Evolutionary conservation across 768 basidiomycete species (phyloP), one percentile per base, ranked within the genome.

Genomic region (Lentinula detonsa): DNA sequence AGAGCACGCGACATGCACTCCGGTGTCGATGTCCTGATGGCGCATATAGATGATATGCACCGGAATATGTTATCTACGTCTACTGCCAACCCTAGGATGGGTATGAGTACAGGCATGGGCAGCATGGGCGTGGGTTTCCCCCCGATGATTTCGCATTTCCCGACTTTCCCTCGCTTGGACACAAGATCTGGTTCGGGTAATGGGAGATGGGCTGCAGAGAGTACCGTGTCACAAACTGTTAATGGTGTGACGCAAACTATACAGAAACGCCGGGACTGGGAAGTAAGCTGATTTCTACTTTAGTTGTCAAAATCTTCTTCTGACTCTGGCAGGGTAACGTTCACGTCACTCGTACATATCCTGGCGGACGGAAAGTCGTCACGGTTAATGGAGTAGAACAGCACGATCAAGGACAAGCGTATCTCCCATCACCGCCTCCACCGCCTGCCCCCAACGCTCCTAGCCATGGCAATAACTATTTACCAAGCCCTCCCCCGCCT

Each of bases 241-340:
- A 90, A 93, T 60, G 90, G 90, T 5, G 83, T 84, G 15, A 88
- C 87, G 0, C 81, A 86, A 62, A 83, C 82, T 71, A 69, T 83
- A 65, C 73, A 83, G 72, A 74, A 81, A 70, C 68, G 79, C 63
- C 69, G 75, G 54, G 88, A 92, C 66, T 78, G 75, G 43, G 70
- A 85, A 40, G 90, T 90, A 66, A 65, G 86, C 71, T 15, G 34
- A 52, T 51, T 13, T 42, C 16, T 15, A 9, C 15, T 39, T 21
- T 33, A 31, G 34, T 13, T 18, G 9, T 57, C 5, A 0, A 40
- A 40, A 18, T 57, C 23, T 57, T 45, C 34, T 37, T 65, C 53
- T 54, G 59, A 68, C 46, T 49, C 61, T 60, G 35, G 65, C 63
- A 92, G 90, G 90, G 90, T 2, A 90, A 90, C 64, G 87, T 90